A percentile compares a stretch with the other conserved stretches of the same genome.
Evolutionary conservation across 73 alveolate species (phyloP).

Genomic region (Stentor coeruleus): DNA sequence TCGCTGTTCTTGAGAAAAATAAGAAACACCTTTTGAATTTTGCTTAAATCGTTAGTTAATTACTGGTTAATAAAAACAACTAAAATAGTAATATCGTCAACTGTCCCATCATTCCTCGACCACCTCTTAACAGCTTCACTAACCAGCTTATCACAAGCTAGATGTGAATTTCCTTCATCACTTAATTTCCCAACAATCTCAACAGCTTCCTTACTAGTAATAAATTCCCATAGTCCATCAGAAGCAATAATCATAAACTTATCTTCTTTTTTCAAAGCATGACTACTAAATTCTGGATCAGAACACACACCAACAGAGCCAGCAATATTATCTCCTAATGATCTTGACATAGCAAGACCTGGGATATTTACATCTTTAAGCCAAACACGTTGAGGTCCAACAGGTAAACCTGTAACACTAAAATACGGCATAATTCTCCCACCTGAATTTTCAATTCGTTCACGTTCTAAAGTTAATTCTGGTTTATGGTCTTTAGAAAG

Average conservation of each 20-base stretch:
- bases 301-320: conserved; percentile 46
- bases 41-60: too few relatives aligned
- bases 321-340: conserved; percentile 62
- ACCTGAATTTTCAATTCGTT: conserved; percentile 31
- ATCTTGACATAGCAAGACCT: conserved; percentile 64
- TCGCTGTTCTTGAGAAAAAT: not conserved
- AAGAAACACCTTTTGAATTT: not conserved
- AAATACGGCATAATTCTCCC: conserved; percentile 30
- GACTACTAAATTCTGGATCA: conserved; percentile 50
- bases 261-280: conserved; percentile 50
- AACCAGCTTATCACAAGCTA: conserved; percentile 38
- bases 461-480: conserved; percentile 4
- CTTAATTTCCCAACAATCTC: too few relatives aligned
- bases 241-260: conserved; percentile 54
- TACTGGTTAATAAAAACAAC: too few relatives aligned
- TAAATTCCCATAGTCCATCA: conserved; percentile 78
- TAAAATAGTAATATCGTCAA: too few relatives aligned
- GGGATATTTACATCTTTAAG: conserved; percentile 50
- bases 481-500: conserved; percentile 37
- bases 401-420: conserved; percentile 36
- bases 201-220: conserved; percentile 42
- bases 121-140: conserved; percentile 38
- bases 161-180: conserved; percentile 33
- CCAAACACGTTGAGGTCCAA: conserved; percentile 64
- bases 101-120: too few relatives aligned